Evolutionary conservation across 148 eudicot genomes (phyloP), one percentile per base, ranked within the genome.

Genomic region (Fagopyrum homotropicum): DNA sequence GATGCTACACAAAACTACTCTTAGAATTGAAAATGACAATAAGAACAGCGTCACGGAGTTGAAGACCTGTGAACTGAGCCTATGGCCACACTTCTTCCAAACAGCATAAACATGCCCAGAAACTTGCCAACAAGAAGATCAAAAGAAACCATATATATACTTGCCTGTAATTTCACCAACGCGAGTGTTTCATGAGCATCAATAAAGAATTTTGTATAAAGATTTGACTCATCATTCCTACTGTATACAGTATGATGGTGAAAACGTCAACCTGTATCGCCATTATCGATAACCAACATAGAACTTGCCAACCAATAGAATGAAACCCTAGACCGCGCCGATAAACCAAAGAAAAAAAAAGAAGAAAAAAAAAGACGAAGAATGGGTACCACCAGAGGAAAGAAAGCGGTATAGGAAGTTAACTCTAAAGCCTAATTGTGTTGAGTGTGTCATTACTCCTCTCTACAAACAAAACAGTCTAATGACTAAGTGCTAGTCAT

Each of bases 401-500:
- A 64, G 45, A 63, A 63, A 63, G 69, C n/a, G n/a, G n/a, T 63
- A 66, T 66, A 12, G 17, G 71, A 66, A 66, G 45, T 46, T 43
- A 66, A 66, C 19, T 35, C 69, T 63, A 63, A 63, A 66, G 68
- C 71, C 71, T 66, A 66, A 66, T 40, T 63, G 4, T 12, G 71
- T 43, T 15, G 7, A 10, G 45, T 29, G 45, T 29, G 45, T 63
- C 69, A 63, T 63, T 30, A 10, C 44, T 7, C 45, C 45, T 35
- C 69, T 63, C 45, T 63, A 63, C 30, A 63, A 30, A 35, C 69
- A 59, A 59, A 61, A 15, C 26, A 43, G 68, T 61, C 43, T 26
- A 22, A 61, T 61, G 43, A 43, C 68, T 2, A 17, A 73, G 45
- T 26, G 47, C 69, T 81, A 81, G 51, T 79, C 56, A 48, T 72